These are phyloP conservation scores for Leishmania gerbilli DNA, from an alignment of 208 protist genomes.

Conservation along the genomic window DNA sequence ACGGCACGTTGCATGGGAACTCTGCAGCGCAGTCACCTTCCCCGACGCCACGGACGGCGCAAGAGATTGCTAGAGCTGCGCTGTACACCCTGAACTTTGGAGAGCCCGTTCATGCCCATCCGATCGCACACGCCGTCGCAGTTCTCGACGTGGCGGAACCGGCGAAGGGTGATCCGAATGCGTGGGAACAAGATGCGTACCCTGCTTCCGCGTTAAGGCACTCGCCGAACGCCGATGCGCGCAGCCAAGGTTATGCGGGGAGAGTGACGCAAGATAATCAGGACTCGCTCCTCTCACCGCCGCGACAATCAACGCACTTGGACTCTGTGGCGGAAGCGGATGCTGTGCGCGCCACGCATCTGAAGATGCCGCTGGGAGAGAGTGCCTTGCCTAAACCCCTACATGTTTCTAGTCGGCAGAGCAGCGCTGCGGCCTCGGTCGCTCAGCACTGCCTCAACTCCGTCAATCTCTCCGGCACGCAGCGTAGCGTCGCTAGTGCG, in stretches of 20 bases:
- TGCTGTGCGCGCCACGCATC: not conserved
- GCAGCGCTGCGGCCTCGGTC: conserved; percentile 18
- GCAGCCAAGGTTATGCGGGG: too few relatives aligned
- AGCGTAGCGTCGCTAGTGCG: not conserved
- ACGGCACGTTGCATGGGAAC: not conserved
- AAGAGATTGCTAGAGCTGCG: conserved; percentile 33
- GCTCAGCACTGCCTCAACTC: conserved; percentile 15
- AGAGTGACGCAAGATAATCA: not conserved
- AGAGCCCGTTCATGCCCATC: not conserved
- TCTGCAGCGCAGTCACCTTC: not conserved
- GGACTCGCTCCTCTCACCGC: not conserved
- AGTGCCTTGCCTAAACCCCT: too few relatives aligned
- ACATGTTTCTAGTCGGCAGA: not conserved
- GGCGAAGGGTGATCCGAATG: too few relatives aligned
- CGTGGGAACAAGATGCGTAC: not conserved
- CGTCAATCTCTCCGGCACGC: conserved; percentile 9
- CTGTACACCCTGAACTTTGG: conserved; percentile 47
- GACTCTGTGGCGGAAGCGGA: not conserved
- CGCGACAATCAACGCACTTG: not conserved
- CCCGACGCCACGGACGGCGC: not conserved
- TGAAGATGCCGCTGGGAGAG: not conserved
- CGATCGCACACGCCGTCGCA: not conserved
- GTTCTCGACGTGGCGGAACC: not conserved
- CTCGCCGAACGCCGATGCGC: not conserved
- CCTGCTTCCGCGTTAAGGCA: not conserved